Evolutionary conservation across 2,329 filamentous ascomycete genomes (phyloP), one percentile per base, ranked within the genome.

Genomic region (Xylaria sp.): DNA sequence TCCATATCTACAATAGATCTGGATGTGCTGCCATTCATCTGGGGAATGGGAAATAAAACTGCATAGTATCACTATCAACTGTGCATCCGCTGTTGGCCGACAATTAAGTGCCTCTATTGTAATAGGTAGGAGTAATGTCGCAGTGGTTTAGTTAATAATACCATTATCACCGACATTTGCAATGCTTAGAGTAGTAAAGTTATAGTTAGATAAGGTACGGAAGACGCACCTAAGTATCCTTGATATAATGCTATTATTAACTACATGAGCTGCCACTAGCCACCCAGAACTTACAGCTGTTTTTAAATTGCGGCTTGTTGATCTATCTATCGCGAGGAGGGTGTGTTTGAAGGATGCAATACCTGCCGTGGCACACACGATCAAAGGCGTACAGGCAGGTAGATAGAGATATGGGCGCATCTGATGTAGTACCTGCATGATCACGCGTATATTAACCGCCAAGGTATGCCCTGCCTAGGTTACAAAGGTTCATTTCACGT

Each of bases 321-420:
- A 40, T 27, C 21, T 35, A 63, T 48, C 53, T 35, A 63, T 48
- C 53, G 29, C 55, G 35, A 63, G 59, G 27, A 63, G 35, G 25
- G 25, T 29, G 25, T 5, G 35, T 44, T 16, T 12, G n/a, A 60
- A 64, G 65, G 55, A 68, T 60, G 40, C 8, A 47, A 32, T 23
- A 48, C 29, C 27, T 54, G 51, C 16, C 44, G 37, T 58, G 16
- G 21, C 37, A 58, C 55, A 29, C 25, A 58, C 25, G 55, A 44
- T 21, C 6, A 10, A 8, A 32, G 44, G 21, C 25, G 21, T 4
- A 5, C 18, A 9, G 42, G 42, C 18, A 44, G 9, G 44, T 23
- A 48, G 9, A 10, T 48, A 23, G 21, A 21, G n/a, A 29, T 27
- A 12, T 27, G n/a, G 55, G 23, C 37, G 21, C 37, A n/a, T 44